phyloP scores from a whole-genome alignment of 192 early-diverging fungal species.

The Rhizoclosmatium sp. region DNA sequence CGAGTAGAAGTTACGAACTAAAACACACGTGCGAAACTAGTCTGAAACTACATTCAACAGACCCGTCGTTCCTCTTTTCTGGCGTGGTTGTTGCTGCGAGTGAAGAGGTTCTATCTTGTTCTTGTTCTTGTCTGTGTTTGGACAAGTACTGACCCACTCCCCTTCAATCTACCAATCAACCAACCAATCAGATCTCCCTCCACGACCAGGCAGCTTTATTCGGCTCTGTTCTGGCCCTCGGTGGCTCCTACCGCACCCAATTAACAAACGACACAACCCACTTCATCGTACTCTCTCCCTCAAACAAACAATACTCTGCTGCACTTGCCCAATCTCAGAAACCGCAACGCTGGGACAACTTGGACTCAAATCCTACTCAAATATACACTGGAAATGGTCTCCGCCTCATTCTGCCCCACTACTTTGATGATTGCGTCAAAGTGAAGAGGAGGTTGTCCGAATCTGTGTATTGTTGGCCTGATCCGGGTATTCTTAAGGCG shows the following conservation, averaged over 20 bases:
- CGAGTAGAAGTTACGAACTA: background rate
- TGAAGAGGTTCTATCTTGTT: slow-evolving; percentile 45
- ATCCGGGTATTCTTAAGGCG: slow-evolving; percentile 20
- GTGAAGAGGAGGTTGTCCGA: slow-evolving; percentile 59
- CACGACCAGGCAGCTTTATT: slow-evolving; percentile 47
- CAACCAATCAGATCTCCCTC: slow-evolving; percentile 27
- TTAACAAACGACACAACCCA: slow-evolving; percentile 54
- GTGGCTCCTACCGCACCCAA: slow-evolving; percentile 47
- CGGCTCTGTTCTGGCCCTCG: slow-evolving; percentile 51
- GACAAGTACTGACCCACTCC: background rate
- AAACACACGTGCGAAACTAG: slow-evolving; percentile 26
- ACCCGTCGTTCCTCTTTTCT: slow-evolving; percentile 56
- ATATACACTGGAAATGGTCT: slow-evolving; percentile 50
- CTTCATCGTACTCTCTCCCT: slow-evolving; percentile 40
- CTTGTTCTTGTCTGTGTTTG: background rate
- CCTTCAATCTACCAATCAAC: background rate
- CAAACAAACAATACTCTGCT: slow-evolving; percentile 27
- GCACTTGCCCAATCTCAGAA: slow-evolving; percentile 1
- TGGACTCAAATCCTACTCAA: slow-evolving; percentile 2
- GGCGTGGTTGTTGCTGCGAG: slow-evolving; percentile 52
- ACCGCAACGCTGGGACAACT: slow-evolving; percentile 10
- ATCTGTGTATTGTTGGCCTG: slow-evolving; percentile 56
- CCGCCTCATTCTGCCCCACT: slow-evolving; percentile 73
- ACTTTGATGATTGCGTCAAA: slow-evolving; percentile 74
- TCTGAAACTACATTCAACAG: slow-evolving; percentile 45